phyloP scores from a whole-genome alignment of 2,329 filamentous ascomycete genomes.

The Sarocladium brachiariae region DNA sequence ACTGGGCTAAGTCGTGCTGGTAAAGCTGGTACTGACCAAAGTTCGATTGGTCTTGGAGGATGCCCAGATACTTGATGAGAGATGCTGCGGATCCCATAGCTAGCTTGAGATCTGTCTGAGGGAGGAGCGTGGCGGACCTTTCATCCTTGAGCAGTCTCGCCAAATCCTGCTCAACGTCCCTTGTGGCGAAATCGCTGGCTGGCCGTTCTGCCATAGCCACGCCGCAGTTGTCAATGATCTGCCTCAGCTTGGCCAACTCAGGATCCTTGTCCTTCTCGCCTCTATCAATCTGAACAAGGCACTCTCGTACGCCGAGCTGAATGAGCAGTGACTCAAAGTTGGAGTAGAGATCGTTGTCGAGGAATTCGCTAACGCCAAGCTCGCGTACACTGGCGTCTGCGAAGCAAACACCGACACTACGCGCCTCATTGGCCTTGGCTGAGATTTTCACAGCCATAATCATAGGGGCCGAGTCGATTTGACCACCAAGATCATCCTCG shows the following conservation, averaged over 20 bases:
- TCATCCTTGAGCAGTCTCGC: constrained; percentile 84
- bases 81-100: constrained; percentile 94
- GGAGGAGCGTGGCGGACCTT: constrained; percentile 65
- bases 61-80: constrained; percentile 87
- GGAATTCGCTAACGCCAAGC: constrained; percentile 91
- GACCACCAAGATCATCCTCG: constrained; percentile 84
- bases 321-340: constrained; percentile 97
- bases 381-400: constrained; percentile 95
- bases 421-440: constrained; percentile 76
- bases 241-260: constrained; percentile 77
- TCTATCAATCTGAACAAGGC: constrained; percentile 73
- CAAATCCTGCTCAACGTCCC: constrained; percentile 94
- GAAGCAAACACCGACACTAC: constrained; percentile 91
- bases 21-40: constrained; percentile 97
- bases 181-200: constrained; percentile 70
- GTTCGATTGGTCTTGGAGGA: constrained; percentile 86
- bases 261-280: constrained; percentile 79
- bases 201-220: constrained; percentile 81
- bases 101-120: constrained; percentile 86
- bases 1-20: constrained; percentile 92
- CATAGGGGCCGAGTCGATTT: constrained; percentile 85
- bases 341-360: constrained; percentile 98
- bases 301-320: constrained; percentile 92
- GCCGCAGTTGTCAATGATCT: constrained; percentile 88
- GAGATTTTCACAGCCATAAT: constrained; percentile 92